A percentile compares a stretch with the other conserved stretches of the same genome.
phyloP scores from a whole-genome alignment of 129 eudicot genomes.

The Silybum marianum region DNA sequence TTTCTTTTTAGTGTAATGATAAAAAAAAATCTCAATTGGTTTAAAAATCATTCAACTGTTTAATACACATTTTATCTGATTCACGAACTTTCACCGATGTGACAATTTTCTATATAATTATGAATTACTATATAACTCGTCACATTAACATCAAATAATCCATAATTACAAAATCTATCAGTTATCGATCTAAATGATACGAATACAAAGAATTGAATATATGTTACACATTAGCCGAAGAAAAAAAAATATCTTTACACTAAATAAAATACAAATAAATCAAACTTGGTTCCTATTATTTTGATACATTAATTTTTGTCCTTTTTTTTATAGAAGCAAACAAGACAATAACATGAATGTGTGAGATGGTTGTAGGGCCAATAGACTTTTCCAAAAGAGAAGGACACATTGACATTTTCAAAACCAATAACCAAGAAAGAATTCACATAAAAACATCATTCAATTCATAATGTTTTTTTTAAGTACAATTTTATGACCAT shows the following conservation, averaged over 20 bases:
- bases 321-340: neutral
- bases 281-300: neutral
- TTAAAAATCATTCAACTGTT: neutral
- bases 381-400: neutral
- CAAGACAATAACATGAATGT: neutral
- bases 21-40: neutral
- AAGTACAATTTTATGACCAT: neutral
- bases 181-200: neutral
- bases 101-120: neutral
- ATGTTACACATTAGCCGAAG: neutral
- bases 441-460: neutral
- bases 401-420: neutral
- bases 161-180: neutral
- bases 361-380: neutral
- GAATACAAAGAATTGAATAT: no score
- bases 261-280: neutral
- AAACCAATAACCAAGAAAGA: neutral
- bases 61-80: neutral
- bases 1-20: no score
- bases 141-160: neutral
- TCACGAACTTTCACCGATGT: neutral
- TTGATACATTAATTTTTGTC: neutral
- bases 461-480: neutral
- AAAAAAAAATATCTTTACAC: neutral
- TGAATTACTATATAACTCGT: neutral